Evolutionary conservation across 2,329 filamentous ascomycete species (phyloP), one percentile per base, ranked within the genome.

Genomic region (Talaromyces verruculosus): DNA sequence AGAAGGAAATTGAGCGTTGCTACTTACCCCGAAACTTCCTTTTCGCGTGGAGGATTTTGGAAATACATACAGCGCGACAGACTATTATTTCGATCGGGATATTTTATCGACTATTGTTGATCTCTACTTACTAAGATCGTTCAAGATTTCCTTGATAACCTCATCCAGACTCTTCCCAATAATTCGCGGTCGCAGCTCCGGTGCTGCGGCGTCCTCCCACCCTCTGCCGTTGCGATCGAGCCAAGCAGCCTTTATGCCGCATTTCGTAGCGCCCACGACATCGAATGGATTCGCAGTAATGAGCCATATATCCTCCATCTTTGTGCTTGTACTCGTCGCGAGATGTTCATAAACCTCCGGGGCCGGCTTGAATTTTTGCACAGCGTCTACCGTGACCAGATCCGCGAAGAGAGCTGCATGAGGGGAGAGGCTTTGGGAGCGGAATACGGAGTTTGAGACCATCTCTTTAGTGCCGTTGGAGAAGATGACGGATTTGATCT

Each of bases 261-360:
- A 81, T 1, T 81, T 81, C 67, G 82, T 82, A 0, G 89, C 88
- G 0, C 91, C 90, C 0, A 88, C 83, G 17, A 90, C 79, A 73
- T 93, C 90, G 73, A 93, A 93, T 2, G 90, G 87, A 73, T 93
- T 93, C 1, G 86, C 85, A 69, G 85, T 90, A 5, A 93, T 83
- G 7, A 93, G 76, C 88, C 89, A 92, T 15, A 92, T 81, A 30
- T 84, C 79, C 0, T 74, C 77, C 68, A 82, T 79, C 19, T 77
- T 70, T 70, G 83, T 84, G 2, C 83, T 84, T 1, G 83, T 80
- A 41, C 80, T 79, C 68, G 81, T 69, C 0, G 85, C 81, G 28
- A 91, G 78, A 73, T 89, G 81, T n/a, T 79, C 68, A 72, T 93
- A 93, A 1, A 84, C 82, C 61, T 82, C 83, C 1, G 81, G 84